phyloP scores from a whole-genome alignment of 331 rosid genomes.

The Ulmus americana region DNA sequence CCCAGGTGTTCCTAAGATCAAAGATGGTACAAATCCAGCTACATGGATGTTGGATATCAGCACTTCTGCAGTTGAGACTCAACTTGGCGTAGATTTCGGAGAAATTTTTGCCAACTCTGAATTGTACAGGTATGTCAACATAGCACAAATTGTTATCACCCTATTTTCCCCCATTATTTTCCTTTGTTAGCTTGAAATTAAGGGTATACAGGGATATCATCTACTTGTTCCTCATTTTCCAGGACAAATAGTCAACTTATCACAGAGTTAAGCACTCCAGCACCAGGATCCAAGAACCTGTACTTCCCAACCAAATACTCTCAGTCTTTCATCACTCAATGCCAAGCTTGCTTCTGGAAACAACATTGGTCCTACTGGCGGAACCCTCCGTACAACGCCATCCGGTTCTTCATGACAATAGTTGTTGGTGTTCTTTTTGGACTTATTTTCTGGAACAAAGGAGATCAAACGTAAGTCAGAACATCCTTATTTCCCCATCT shows the following conservation, averaged over 20 bases:
- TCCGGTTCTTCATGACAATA: slow-evolving; percentile 35
- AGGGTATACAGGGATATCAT: not conserved
- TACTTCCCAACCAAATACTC: slow-evolving; percentile 49
- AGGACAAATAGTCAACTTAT: slow-evolving; percentile 55
- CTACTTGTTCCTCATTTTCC: slow-evolving; percentile 17
- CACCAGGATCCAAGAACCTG: slow-evolving; percentile 46
- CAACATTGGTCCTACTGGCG: slow-evolving; percentile 59
- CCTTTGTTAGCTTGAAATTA: not conserved
- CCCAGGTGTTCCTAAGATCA: slow-evolving; percentile 47
- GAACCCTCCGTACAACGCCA: slow-evolving; percentile 41
- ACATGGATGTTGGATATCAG: slow-evolving; percentile 66
- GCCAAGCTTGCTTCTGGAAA: slow-evolving; percentile 29
- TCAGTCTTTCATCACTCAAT: slow-evolving; percentile 46
- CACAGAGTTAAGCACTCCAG: slow-evolving; percentile 49
- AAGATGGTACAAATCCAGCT: slow-evolving; percentile 57
- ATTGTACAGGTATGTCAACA: slow-evolving; percentile 46
- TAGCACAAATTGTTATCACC: not conserved
- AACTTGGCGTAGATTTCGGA: slow-evolving; percentile 49
- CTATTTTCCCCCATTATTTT: too few relatives aligned
- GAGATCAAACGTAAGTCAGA: slow-evolving; percentile 37
- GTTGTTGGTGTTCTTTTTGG: slow-evolving; percentile 48
- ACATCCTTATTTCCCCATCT: slow-evolving; percentile 5
- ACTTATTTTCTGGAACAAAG: slow-evolving; percentile 49
- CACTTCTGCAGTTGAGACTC: slow-evolving; percentile 41
- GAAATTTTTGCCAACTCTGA: slow-evolving; percentile 46